A percentile compares a stretch with the other conserved stretches of the same genome.
These are phyloP conservation scores for Aspergillus sp. DNA, from an alignment of 2,329 filamentous ascomycete species.

Conservation along the genomic window DNA sequence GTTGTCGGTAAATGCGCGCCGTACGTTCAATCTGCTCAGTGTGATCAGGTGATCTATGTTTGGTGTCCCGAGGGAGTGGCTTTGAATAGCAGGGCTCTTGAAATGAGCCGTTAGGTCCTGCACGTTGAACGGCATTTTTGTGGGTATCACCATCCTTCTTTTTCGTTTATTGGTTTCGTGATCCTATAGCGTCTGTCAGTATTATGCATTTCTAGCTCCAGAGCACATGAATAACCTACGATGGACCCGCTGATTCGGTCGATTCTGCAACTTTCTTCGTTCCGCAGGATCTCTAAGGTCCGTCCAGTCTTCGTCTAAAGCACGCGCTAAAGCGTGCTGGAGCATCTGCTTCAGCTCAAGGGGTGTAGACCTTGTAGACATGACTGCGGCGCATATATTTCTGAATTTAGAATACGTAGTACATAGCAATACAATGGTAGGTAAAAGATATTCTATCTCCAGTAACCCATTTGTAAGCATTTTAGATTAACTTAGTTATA, in stretches of 20 bases:
- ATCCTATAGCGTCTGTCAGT: neutral
- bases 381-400: too few relatives aligned
- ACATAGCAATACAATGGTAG: too few relatives aligned
- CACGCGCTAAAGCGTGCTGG: too few relatives aligned
- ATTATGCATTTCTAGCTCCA: neutral
- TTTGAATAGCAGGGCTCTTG: neutral
- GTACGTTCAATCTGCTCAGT: conserved; percentile 1
- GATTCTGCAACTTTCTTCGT: conserved; percentile 3
- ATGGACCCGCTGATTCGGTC: conserved; percentile 1
- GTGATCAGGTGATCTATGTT: conserved; percentile 1
- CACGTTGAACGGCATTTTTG: neutral
- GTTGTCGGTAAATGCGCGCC: conserved; percentile 1
- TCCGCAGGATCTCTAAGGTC: conserved; percentile 1
- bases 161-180: neutral
- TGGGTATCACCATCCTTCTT: neutral
- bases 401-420: too few relatives aligned
- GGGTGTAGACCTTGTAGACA: too few relatives aligned
- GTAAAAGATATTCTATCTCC: too few relatives aligned
- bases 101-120: neutral
- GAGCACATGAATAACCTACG: neutral
- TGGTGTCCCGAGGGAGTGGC: neutral
- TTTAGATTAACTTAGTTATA: too few relatives aligned
- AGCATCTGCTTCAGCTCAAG: too few relatives aligned
- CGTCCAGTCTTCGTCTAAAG: conserved; percentile 2
- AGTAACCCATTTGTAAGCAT: too few relatives aligned